These are phyloP conservation scores for Pseudonitzschia delicatissima DNA, from an alignment of 108 stramenopile species.

Conservation along the genomic window DNA sequence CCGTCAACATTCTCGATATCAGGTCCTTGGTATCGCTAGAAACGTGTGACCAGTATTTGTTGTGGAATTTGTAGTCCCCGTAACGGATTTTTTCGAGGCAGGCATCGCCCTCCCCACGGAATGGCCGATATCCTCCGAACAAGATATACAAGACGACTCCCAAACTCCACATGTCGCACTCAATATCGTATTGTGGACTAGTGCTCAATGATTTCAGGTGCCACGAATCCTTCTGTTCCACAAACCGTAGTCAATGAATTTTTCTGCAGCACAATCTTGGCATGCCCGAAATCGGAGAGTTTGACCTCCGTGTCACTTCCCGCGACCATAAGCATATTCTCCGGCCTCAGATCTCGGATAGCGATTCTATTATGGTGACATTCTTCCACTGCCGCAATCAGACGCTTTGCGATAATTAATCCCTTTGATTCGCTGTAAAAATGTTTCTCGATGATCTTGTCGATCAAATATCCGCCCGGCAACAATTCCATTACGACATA, in stretches of 20 bases:
- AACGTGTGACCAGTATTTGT: slow-evolving; percentile 43
- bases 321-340: slow-evolving; percentile 75
- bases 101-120: slow-evolving; percentile 54
- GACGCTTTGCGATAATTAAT: slow-evolving; percentile 45
- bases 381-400: slow-evolving; percentile 76
- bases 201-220: slow-evolving; percentile 76
- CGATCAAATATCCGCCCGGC: slow-evolving; percentile 89
- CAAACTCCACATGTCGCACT: slow-evolving; percentile 93
- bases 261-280: slow-evolving; percentile 61
- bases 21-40: slow-evolving; percentile 49
- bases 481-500: slow-evolving; percentile 75
- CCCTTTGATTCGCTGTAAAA: slow-evolving; percentile 77
- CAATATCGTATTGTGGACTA: slow-evolving; percentile 64
- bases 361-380: slow-evolving; percentile 79
- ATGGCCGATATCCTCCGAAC: slow-evolving; percentile 92
- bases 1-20: slow-evolving; percentile 46
- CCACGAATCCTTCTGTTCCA: slow-evolving; percentile 89
- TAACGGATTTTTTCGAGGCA: slow-evolving; percentile 68
- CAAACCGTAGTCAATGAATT: slow-evolving; percentile 72
- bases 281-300: slow-evolving; percentile 96
- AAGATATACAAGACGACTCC: slow-evolving; percentile 94
- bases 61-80: slow-evolving; percentile 67
- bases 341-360: slow-evolving; percentile 86
- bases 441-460: slow-evolving; percentile 81
- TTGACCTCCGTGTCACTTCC: slow-evolving; percentile 91